phyloP scores from a whole-genome alignment of 192 early-diverging fungal species.

The Gonapodya sp. region DNA sequence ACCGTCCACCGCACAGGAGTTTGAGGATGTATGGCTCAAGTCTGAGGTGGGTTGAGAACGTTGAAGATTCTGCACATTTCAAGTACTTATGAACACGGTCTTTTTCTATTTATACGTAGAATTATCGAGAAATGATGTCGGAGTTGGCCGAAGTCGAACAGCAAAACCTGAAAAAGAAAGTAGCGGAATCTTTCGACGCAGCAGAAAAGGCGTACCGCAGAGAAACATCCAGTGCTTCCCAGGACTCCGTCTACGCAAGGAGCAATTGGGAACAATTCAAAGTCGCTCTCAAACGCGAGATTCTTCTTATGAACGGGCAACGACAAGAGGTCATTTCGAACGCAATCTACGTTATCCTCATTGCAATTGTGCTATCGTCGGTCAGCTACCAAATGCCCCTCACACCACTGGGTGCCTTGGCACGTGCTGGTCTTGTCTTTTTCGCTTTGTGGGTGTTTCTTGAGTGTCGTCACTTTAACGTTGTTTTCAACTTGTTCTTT shows the following conservation, averaged over 20 bases:
- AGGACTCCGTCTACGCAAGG: neutral
- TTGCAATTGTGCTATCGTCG: neutral
- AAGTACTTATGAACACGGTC: neutral
- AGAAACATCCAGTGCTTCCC: neutral
- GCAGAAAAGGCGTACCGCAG: neutral
- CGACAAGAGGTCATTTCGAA: neutral
- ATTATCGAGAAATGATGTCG: neutral
- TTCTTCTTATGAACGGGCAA: neutral
- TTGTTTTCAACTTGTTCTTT: too few species aligned
- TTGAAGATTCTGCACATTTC: neutral
- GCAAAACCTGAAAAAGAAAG: neutral
- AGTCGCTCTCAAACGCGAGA: neutral
- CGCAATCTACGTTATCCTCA: neutral
- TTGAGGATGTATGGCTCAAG: neutral
- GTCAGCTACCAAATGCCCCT: neutral
- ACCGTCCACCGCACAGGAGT: neutral
- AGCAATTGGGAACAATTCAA: constrained; percentile 27
- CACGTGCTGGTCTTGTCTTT: neutral
- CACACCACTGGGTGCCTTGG: neutral
- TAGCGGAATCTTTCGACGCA: neutral
- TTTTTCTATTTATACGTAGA: neutral
- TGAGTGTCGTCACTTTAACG: too few species aligned
- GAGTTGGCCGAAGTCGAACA: neutral
- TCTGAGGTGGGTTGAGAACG: neutral
- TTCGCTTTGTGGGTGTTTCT: too few species aligned